Conservation (phyloP, 129 eudicot genomes). For the Escallonia rubra region DNA sequence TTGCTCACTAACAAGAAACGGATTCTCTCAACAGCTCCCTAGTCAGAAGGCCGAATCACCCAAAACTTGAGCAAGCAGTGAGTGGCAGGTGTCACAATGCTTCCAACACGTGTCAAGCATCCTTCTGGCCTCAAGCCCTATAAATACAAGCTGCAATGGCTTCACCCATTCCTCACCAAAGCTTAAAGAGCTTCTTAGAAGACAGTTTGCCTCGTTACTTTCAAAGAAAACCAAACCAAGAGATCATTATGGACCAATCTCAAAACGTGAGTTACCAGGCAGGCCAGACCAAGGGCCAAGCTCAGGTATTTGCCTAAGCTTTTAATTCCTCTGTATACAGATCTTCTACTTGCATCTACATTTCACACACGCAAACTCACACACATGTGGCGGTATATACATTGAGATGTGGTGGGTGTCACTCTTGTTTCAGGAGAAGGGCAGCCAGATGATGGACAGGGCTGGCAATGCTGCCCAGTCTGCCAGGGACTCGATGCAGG, state of each 20-base stretch:
- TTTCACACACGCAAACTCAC: too few relatives aligned
- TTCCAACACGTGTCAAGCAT: constrained; percentile 8
- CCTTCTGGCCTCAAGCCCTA: neutral
- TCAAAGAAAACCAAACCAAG: neutral
- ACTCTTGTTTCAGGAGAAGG: constrained; percentile 10
- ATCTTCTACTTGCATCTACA: neutral
- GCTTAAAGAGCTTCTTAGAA: neutral
- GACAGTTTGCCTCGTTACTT: neutral
- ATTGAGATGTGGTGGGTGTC: neutral
- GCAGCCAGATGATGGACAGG: constrained; percentile 12
- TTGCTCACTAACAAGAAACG: too few relatives aligned
- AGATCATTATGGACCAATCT: constrained; percentile 10
- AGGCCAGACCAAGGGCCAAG: constrained; percentile 35
- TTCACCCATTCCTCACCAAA: neutral
- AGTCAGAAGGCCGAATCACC: too few relatives aligned
- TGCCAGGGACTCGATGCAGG: constrained; percentile 14
- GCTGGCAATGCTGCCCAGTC: constrained; percentile 20
- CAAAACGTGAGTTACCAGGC: constrained; percentile 25
- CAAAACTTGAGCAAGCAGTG: too few relatives aligned
- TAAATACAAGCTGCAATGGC: neutral
- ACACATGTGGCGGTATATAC: neutral
- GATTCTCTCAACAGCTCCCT: too few relatives aligned
- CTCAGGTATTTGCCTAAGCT: constrained; percentile 16
- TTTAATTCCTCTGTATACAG: neutral
- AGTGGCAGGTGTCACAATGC: too few relatives aligned